Evolutionary conservation across 129 eudicot species (phyloP), one percentile per base, ranked within the genome.

Genomic region (Arctium lappa): DNA sequence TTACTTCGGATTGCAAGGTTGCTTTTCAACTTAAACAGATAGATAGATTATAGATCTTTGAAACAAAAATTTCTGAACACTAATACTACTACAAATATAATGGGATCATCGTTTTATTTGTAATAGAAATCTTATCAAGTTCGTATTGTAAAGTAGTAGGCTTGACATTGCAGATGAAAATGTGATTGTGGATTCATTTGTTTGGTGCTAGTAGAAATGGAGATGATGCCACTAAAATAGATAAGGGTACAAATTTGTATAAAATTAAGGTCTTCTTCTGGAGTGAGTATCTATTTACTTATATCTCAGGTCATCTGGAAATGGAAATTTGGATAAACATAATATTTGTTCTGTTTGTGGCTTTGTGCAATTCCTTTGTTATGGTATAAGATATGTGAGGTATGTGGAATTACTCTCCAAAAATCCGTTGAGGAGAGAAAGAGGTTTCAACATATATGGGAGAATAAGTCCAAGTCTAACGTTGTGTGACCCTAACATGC

Each of bases 161-260:
- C 65, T 84, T 71, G 69, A 50, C 74, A 56, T 72, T 63, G 78
- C 46, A 31, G 31, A 84, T 79, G 71, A 33, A 71, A 65, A 73
- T 74, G 74, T 63, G 71, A 56, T 12, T 79, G 72, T 63, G 70
- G 75, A 42, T 79, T 46, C 22, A 15, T 6, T 22, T 72, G 27
- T 72, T 56, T 36, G 53, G 10, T 71, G 77, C 37, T 48, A 48
- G 30, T 36, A 72, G 39, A 40, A 69, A 79, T 63, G 81, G 66
- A 32, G 70, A 72, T 46, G 71, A 40, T 36, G 40, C 62, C 56
- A 40, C 15, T 8, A 73, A 73, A 73, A 22, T 73, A 66, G 77
- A 46, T 32, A 40, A 38, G 16, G 1, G n/a, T 36, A 73, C 77
- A 73, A 38, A 37, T 8, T 73, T 8, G 30, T 37, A 73, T 16